Evolutionary conservation across 2,329 filamentous ascomycete species (phyloP).

Genomic region (Aspergillus sp.): DNA sequence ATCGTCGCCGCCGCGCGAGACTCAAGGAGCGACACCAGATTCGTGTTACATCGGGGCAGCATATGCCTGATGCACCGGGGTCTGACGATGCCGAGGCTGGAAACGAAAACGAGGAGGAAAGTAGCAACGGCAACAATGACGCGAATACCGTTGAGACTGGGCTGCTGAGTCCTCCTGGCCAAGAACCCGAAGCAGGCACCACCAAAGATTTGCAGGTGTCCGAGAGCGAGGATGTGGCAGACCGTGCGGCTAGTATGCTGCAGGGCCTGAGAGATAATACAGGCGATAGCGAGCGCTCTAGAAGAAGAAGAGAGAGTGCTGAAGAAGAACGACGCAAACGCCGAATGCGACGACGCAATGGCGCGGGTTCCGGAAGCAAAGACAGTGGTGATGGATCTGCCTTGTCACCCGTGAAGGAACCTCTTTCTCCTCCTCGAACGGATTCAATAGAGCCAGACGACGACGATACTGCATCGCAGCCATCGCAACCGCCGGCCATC

Average conservation of each 20-base stretch:
- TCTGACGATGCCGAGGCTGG: slow-evolving; percentile 59
- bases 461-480: slow-evolving; percentile 13
- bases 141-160: slow-evolving; percentile 31
- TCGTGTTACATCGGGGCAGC: slow-evolving; percentile 80
- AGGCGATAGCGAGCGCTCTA: slow-evolving; percentile 52
- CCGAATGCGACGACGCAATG: slow-evolving; percentile 62
- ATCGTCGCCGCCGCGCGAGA: slow-evolving; percentile 77
- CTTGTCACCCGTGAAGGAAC: slow-evolving; percentile 28
- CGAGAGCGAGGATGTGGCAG: slow-evolving; percentile 70
- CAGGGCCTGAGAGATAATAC: slow-evolving; percentile 70
- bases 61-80: slow-evolving; percentile 64
- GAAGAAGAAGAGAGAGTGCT: slow-evolving; percentile 67
- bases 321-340: slow-evolving; percentile 71
- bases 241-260: slow-evolving; percentile 75
- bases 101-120: slow-evolving; percentile 38
- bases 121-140: slow-evolving; percentile 7
- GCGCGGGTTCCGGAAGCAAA: slow-evolving; percentile 33
- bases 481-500: slow-evolving; percentile 27
- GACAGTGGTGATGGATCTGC: slow-evolving; percentile 28
- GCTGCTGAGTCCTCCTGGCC: slow-evolving; percentile 48
- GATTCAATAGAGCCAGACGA: slow-evolving; percentile 18
- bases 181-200: slow-evolving; percentile 29
- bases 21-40: slow-evolving; percentile 89
- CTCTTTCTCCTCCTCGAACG: slow-evolving; percentile 21
- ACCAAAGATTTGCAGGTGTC: slow-evolving; percentile 34